Base-by-base conservation (phyloP, 352 stramenopile species). In the Phytopythium cucurbitacearum region DNA sequence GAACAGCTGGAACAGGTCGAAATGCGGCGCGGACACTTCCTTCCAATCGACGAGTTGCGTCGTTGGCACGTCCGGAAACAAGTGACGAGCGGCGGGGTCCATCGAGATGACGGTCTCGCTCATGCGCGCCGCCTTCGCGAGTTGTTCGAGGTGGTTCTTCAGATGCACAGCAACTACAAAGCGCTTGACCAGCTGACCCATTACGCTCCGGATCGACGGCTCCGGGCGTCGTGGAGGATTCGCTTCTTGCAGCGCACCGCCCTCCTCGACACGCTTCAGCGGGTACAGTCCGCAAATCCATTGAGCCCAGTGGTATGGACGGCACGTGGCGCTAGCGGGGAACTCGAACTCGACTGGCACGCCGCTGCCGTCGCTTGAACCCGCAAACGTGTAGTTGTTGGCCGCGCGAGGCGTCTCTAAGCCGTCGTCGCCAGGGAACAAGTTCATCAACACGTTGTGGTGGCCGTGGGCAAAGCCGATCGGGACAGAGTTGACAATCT, bases 231-330 rank as follows among this genome's bases (percentile, higher is more conserved):
- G 75, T 45, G 51, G 62, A 48, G 48, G 59, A 12, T 47, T 50
- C 16, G 44, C 48, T 12, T 59, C 36, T 5, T 4, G 47, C 21
- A 35, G 10, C 2, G 16, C 53, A n/a, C 21, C 3, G 7, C 8
- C 21, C 6, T 32, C 28, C 39, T 62, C 50, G n/a, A 62, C 56
- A 4, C 80, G 78, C 64, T 81, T 72, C 16, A 78, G 43, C 5
- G 72, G 62, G 42, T 77, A 57, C 15, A 92, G 45, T 4, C 81
- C 81, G 35, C 76, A 89, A 36, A 92, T 80, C 79, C 79, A 92
- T 37, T 92, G 79, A 0, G 73, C 65, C 82, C 82, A 92, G 48
- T 81, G 69, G 56, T 85, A 92, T 36, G 82, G 82, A 40, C 77
- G 73, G 38, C 60, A 72, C 1, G 35, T 45, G 16, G 66, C 51